Evolutionary conservation across 2,329 filamentous ascomycete genomes (phyloP).

Genomic region (Herpotrichia juniperi): DNA sequence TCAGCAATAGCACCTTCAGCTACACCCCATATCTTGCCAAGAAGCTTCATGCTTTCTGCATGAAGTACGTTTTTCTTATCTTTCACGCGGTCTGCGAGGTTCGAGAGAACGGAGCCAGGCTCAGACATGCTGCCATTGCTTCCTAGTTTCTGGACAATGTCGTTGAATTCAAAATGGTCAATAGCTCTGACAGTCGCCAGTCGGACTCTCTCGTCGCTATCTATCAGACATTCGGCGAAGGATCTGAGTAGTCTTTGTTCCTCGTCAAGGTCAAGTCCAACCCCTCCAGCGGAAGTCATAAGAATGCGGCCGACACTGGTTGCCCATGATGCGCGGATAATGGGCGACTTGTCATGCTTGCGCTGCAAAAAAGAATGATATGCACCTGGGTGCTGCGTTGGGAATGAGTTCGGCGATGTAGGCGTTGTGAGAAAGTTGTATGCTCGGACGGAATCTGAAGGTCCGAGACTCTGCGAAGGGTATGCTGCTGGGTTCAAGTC

Average conservation of each 20-base stretch:
- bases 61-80: constrained; percentile 84
- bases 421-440: constrained; percentile 77
- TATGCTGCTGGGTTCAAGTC: constrained; percentile 82
- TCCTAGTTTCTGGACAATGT: constrained; percentile 83
- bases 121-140: constrained; percentile 75
- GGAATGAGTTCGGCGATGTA: constrained; percentile 86
- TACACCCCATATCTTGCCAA: constrained; percentile 92
- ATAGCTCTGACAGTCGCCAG: constrained; percentile 87
- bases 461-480: constrained; percentile 70
- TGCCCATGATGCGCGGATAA: constrained; percentile 86
- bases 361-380: constrained; percentile 87
- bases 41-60: constrained; percentile 81
- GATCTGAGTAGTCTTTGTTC: constrained; percentile 75
- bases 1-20: constrained; percentile 84
- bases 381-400: constrained; percentile 76
- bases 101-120: constrained; percentile 77
- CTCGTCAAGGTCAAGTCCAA: constrained; percentile 83
- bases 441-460: constrained; percentile 35
- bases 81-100: constrained; percentile 84
- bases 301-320: constrained; percentile 84
- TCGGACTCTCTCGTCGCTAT: constrained; percentile 89
- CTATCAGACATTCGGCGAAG: constrained; percentile 80
- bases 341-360: constrained; percentile 81
- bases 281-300: constrained; percentile 87
- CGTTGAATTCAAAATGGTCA: constrained; percentile 77